Evolutionary conservation across 768 basidiomycete species (phyloP).

Genomic region (Baorangia bicolor): DNA sequence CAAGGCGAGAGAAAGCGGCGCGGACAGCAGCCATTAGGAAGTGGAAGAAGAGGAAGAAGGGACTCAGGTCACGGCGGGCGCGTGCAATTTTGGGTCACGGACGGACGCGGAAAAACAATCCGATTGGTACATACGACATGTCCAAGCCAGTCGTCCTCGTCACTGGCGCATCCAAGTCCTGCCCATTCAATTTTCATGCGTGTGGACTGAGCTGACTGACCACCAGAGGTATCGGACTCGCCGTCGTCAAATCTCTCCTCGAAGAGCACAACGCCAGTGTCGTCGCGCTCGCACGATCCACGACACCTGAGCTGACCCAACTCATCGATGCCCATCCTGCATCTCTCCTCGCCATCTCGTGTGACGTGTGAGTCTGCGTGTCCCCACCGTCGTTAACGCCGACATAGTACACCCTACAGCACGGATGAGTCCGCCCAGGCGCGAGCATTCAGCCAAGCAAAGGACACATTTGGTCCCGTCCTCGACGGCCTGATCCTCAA

Average conservation of each 20-base stretch:
- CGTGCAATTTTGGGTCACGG: slow-evolving; percentile 23
- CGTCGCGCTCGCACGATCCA: slow-evolving; percentile 72
- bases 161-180: slow-evolving; percentile 82
- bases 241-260: slow-evolving; percentile 67
- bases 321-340: slow-evolving; percentile 41
- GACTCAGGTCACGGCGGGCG: not conserved
- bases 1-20: slow-evolving; percentile 62
- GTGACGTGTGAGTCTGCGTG: slow-evolving; percentile 66
- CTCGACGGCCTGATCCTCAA: slow-evolving; percentile 78
- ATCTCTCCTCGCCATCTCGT: slow-evolving; percentile 54
- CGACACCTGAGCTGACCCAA: slow-evolving; percentile 58
- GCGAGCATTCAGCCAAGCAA: slow-evolving; percentile 54
- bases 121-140: slow-evolving; percentile 12
- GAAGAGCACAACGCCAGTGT: slow-evolving; percentile 63
- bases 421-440: slow-evolving; percentile 54
- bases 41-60: slow-evolving; percentile 12
- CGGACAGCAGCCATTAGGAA: slow-evolving; percentile 56
- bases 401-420: slow-evolving; percentile 37
- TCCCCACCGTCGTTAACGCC: not conserved
- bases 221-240: slow-evolving; percentile 75
- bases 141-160: slow-evolving; percentile 64
- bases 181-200: not conserved
- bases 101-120: slow-evolving; percentile 21
- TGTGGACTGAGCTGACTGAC: slow-evolving; percentile 2
- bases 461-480: slow-evolving; percentile 56